Evolutionary conservation across 169 alveolate species (phyloP), one percentile per base, ranked within the genome.

Genomic region (Hepatocystis sp.): DNA sequence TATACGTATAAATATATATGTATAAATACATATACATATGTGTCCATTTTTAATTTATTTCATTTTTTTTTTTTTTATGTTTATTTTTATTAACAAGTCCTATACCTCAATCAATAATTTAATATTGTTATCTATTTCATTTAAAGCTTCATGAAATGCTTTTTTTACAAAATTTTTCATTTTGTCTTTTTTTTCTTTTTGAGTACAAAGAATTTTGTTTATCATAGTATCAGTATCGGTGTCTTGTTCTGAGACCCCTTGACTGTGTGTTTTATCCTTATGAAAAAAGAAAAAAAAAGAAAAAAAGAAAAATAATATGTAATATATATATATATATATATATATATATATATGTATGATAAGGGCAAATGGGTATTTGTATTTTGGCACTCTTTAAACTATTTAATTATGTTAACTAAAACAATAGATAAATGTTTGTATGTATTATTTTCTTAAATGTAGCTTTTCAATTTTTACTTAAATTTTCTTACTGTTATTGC

Each of bases 161-260:
- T 78, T 61, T 19, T 78, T 78, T 42, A 78, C 17, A 36, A 36
- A 28, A 36, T 23, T 51, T 28, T 78, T 60, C 49, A 78, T 61
- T 49, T 61, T 60, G 60, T 78, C 89, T 42, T 55, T 61, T 36
- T 78, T 78, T 78, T 78, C 84, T 17, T 63, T 78, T 34, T 78
- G 81, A 13, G 84, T 53, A 53, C 84, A 60, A 21, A 78, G 60
- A 28, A 78, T 78, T 78, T 78, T 78, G 34, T 55, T 61, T 36
- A 78, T 60, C 4, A 78, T 78, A 21, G 61, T 66, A 13, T 78
- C 89, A 2, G 67, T 78, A 25, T 78, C 89, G 44, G 84, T 78
- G 36, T 78, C 89, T 42, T 51, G 30, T 21, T 78, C 89, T 7
- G 8, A 19, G 15, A 5, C 25, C 8, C 30, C 46, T 3, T 78